A percentile compares a stretch with the other conserved stretches of the same genome.
Conservation (phyloP, 441 rosid genomes). For the Jatropha podagrica region DNA sequence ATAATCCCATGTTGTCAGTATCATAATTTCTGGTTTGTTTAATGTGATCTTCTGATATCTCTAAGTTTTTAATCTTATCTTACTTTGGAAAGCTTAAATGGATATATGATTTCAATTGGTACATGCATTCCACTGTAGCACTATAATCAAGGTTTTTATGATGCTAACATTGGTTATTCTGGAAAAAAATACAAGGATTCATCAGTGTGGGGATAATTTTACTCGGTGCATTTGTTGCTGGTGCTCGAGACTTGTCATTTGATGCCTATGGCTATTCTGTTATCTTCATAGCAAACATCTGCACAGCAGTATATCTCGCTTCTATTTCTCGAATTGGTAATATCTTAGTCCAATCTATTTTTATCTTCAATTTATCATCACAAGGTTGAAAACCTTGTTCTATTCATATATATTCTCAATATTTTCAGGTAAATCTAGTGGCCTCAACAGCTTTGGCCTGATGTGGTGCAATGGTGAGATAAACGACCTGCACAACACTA, state of each 20-base stretch:
- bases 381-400: not conserved
- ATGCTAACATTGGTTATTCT: conserved; percentile 17
- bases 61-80: not conserved
- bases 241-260: conserved; percentile 93
- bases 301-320: conserved; percentile 86
- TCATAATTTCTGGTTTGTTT: not conserved
- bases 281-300: conserved; percentile 78
- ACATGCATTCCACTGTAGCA: not conserved
- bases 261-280: conserved; percentile 78
- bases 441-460: conserved; percentile 96
- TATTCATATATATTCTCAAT: not conserved
- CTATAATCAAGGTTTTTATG: not conserved
- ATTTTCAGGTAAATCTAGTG: conserved; percentile 83
- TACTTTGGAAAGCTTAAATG: not conserved
- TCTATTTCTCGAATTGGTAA: conserved; percentile 85
- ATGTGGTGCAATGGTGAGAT: conserved; percentile 96
- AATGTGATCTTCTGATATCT: not conserved
- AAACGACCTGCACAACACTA: conserved; percentile 1
- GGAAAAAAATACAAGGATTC: conserved; percentile 36
- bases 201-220: conserved; percentile 88
- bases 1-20: not conserved
- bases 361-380: not conserved
- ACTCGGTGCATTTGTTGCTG: conserved; percentile 89
- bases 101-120: not conserved
- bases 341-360: conserved; percentile 10